Conservation (phyloP, 208 protist genomes). For the Crithidia brevicula region DNA sequence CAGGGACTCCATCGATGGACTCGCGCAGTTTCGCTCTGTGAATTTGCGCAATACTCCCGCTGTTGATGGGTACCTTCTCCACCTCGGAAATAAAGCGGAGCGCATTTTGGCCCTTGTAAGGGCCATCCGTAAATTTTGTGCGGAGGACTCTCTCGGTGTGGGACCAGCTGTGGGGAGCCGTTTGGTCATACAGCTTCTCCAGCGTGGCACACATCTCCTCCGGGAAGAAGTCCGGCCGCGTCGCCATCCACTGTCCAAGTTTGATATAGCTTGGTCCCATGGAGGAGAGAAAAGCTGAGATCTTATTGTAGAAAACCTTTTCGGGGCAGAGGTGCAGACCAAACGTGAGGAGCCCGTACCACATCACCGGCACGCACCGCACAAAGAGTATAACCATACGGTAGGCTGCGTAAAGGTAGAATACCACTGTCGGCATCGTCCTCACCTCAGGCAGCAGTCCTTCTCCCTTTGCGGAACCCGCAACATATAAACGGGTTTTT, state of each 20-base stretch:
- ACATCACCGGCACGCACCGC: constrained; percentile 43
- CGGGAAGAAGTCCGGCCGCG: constrained; percentile 91
- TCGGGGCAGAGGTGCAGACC: constrained; percentile 55
- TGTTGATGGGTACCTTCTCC: constrained; percentile 85
- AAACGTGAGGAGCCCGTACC: constrained; percentile 63
- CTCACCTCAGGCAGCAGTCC: constrained; percentile 28
- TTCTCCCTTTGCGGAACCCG: constrained; percentile 36
- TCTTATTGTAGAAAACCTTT: constrained; percentile 57
- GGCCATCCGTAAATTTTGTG: constrained; percentile 18
- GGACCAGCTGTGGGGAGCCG: constrained; percentile 68
- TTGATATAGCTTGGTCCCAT: constrained; percentile 95
- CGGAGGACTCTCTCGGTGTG: constrained; percentile 85
- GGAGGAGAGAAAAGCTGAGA: constrained; percentile 52
- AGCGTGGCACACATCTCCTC: constrained; percentile 73
- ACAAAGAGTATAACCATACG: constrained; percentile 48
- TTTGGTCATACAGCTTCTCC: constrained; percentile 73
- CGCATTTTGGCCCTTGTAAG: constrained; percentile 35
- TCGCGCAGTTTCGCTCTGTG: constrained; percentile 80
- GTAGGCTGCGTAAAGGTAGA: constrained; percentile 43
- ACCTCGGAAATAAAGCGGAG: constrained; percentile 78
- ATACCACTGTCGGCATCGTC: constrained; percentile 37
- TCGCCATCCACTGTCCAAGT: constrained; percentile 94
- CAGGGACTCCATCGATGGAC: constrained; percentile 75
- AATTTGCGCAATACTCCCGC: constrained; percentile 93
- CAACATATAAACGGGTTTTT: constrained; percentile 62